A percentile compares a stretch with the other conserved stretches of the same genome.
phyloP scores from a whole-genome alignment of 305 asterid species.

The Solanum chacoense region DNA sequence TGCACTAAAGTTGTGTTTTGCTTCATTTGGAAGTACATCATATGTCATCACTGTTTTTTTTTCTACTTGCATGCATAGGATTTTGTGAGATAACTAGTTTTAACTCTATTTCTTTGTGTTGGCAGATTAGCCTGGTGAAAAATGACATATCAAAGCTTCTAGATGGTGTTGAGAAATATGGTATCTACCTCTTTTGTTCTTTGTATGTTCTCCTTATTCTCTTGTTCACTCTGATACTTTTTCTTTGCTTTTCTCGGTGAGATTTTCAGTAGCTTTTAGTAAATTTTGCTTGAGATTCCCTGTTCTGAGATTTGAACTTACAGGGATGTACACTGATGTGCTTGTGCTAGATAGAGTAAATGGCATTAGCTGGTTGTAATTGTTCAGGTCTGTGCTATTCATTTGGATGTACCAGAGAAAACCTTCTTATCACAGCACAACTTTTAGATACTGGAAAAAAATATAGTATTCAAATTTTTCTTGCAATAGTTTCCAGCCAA shows the following conservation, averaged over 20 bases:
- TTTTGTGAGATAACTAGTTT: background rate
- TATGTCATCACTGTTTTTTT: slow-evolving; percentile 7
- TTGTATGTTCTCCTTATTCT: background rate
- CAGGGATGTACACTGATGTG: background rate
- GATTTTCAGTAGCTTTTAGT: background rate
- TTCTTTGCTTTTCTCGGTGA: background rate
- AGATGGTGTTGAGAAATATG: slow-evolving; percentile 78
- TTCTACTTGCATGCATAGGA: background rate
- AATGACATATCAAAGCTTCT: slow-evolving; percentile 73
- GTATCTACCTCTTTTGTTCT: slow-evolving; percentile 21
- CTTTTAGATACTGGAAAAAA: background rate
- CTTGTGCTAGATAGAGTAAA: background rate
- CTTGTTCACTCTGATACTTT: background rate
- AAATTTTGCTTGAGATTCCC: background rate
- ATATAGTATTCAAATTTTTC: background rate
- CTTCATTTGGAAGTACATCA: background rate
- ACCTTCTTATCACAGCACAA: no score
- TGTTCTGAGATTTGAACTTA: background rate
- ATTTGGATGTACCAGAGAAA: background rate
- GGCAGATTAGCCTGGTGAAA: slow-evolving; percentile 61
- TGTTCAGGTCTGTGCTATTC: background rate
- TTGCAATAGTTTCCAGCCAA: background rate
- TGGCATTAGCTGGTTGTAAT: background rate
- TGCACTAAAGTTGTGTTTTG: background rate
- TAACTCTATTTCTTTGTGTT: background rate